Conservation (phyloP, 2,329 filamentous ascomycete species). For the Aspergillus aculeatus region DNA sequence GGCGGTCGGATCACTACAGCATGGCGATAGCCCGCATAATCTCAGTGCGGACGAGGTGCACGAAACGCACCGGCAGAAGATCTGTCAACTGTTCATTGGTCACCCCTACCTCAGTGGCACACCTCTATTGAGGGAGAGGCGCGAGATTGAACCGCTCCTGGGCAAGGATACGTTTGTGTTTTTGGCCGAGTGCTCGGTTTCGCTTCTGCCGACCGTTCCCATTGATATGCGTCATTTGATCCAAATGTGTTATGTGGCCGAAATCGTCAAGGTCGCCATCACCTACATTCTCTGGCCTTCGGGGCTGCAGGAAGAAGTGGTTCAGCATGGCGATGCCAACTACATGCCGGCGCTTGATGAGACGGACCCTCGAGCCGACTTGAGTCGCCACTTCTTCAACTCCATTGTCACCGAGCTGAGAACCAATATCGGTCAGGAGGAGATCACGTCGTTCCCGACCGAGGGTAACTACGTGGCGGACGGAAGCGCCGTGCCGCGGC, state of each 20-base stretch:
- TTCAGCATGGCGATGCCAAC: slow-evolving; percentile 28
- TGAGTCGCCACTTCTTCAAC: slow-evolving; percentile 39
- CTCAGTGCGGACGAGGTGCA: slow-evolving; percentile 63
- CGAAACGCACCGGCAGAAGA: slow-evolving; percentile 67
- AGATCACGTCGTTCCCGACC: slow-evolving; percentile 36
- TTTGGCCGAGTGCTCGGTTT: slow-evolving; percentile 74
- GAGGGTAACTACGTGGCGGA: slow-evolving; percentile 40
- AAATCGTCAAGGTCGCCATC: slow-evolving; percentile 78
- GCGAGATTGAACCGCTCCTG: slow-evolving; percentile 42
- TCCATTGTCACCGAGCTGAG: slow-evolving; percentile 39
- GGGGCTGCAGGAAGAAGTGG: slow-evolving; percentile 36
- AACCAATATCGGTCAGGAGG: slow-evolving; percentile 35
- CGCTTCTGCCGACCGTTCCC: slow-evolving; percentile 64
- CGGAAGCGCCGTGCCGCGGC: slow-evolving; percentile 35
- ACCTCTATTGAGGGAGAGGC: slow-evolving; percentile 34
- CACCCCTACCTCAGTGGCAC: slow-evolving; percentile 43
- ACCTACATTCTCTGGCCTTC: slow-evolving; percentile 49
- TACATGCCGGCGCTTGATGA: slow-evolving; percentile 28
- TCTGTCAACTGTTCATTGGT: slow-evolving; percentile 71
- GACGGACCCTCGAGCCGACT: slow-evolving; percentile 28
- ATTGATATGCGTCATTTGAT: slow-evolving; percentile 77
- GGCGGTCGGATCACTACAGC: slow-evolving; percentile 68
- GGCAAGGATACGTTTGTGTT: slow-evolving; percentile 54
- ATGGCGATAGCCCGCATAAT: slow-evolving; percentile 57
- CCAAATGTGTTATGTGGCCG: slow-evolving; percentile 82